A percentile compares a stretch with the other conserved stretches of the same genome.
Evolutionary conservation across 1,284 basidiomycete species (phyloP).

Genomic region (Xanthoconium separans): DNA sequence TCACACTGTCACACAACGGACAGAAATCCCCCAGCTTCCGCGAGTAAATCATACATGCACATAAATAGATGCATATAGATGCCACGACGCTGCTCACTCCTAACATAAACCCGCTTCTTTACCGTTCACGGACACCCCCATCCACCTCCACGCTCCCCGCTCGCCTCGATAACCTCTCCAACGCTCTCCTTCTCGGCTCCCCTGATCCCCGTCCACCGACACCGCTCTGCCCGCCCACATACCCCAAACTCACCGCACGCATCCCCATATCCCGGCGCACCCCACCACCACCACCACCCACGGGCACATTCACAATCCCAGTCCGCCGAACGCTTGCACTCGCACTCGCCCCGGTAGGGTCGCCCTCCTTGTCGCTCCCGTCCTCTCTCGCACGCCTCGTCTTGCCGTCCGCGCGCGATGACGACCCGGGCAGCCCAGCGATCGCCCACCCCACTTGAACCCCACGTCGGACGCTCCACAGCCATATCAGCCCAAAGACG

Average conservation of each 20-base stretch:
- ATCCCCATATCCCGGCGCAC: conserved; percentile 18
- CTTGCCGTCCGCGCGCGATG: conserved; percentile 1
- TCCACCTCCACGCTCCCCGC: conserved; percentile 18
- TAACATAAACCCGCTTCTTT: background rate
- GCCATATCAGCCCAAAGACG: conserved; percentile 72
- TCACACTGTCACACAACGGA: too few species aligned
- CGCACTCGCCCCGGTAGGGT: background rate
- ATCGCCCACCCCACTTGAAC: conserved; percentile 68
- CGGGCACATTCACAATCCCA: background rate
- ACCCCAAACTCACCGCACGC: conserved; percentile 30
- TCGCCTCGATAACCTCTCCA: conserved; percentile 21
- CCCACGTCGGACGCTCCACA: conserved; percentile 75
- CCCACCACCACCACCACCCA: background rate
- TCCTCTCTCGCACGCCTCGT: background rate
- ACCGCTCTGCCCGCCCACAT: conserved; percentile 14
- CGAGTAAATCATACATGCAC: too few species aligned
- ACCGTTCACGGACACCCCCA: background rate
- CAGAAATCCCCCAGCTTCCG: too few species aligned
- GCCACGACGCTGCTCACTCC: conserved; percentile 3
- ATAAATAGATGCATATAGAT: conserved; percentile 1
- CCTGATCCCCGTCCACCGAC: conserved; percentile 7
- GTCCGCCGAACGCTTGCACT: background rate
- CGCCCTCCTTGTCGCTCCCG: conserved; percentile 5
- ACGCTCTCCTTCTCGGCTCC: conserved; percentile 26
- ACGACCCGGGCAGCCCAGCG: conserved; percentile 35